phyloP scores from a whole-genome alignment of 768 basidiomycete genomes.

The Tulasnella sp. region DNA sequence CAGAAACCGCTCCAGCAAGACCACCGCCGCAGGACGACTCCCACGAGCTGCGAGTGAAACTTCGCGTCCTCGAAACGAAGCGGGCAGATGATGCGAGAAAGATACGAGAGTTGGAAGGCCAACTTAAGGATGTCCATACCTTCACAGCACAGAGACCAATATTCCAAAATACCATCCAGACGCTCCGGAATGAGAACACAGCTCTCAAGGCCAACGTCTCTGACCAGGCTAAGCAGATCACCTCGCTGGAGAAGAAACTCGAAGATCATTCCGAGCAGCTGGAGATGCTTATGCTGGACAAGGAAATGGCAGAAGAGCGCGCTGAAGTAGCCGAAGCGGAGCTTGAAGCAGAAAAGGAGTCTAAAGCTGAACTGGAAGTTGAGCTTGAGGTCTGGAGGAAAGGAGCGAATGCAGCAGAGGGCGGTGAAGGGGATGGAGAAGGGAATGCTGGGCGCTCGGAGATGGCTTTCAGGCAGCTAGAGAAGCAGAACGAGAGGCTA shows the following conservation, averaged over 20 bases:
- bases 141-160: slow-evolving; percentile 83
- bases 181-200: slow-evolving; percentile 71
- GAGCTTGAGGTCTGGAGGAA: slow-evolving; percentile 69
- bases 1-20: background rate
- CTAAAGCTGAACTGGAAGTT: slow-evolving; percentile 67
- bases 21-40: slow-evolving; percentile 37
- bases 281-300: slow-evolving; percentile 92
- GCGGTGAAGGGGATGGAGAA: slow-evolving; percentile 16
- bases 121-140: slow-evolving; percentile 75
- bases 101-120: slow-evolving; percentile 74
- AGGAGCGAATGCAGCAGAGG: slow-evolving; percentile 14
- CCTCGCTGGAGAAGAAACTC: slow-evolving; percentile 59
- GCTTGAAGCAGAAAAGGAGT: slow-evolving; percentile 71
- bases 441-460: slow-evolving; percentile 39
- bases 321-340: slow-evolving; percentile 73
- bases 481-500: slow-evolving; percentile 91
- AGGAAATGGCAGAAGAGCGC: slow-evolving; percentile 92
- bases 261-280: slow-evolving; percentile 81
- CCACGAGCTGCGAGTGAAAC: slow-evolving; percentile 75
- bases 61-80: slow-evolving; percentile 78
- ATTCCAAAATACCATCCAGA: slow-evolving; percentile 77
- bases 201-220: slow-evolving; percentile 66
- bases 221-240: slow-evolving; percentile 63
- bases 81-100: slow-evolving; percentile 79
- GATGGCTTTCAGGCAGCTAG: slow-evolving; percentile 61